A percentile compares a stretch with the other conserved stretches of the same genome.
phyloP scores from a whole-genome alignment of 2,329 filamentous ascomycete genomes.

The Talaromyces sp. region DNA sequence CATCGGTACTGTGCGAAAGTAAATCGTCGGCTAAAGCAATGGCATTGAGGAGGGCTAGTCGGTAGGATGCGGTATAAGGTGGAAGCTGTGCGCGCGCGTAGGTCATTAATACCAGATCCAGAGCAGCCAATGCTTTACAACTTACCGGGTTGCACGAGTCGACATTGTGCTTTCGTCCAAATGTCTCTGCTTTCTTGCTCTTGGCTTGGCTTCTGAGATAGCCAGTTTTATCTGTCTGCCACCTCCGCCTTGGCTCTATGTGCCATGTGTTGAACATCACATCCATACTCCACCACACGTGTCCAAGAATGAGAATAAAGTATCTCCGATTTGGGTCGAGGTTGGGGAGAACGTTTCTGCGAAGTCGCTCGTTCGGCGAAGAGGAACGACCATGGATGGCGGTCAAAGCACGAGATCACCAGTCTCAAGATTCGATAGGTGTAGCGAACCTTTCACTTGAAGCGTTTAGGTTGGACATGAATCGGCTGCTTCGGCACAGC shows the following conservation, averaged over 20 bases:
- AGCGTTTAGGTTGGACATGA: background rate
- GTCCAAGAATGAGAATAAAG: background rate
- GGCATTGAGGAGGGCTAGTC: slow-evolving; percentile 6
- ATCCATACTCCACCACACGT: background rate
- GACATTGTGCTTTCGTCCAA: background rate
- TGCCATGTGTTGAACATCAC: background rate
- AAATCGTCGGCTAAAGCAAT: slow-evolving; percentile 9
- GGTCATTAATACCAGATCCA: background rate
- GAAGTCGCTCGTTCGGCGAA: background rate
- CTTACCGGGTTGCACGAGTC: background rate
- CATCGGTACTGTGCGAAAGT: slow-evolving; percentile 8
- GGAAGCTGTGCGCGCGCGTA: background rate
- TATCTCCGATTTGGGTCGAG: background rate
- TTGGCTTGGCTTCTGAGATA: background rate
- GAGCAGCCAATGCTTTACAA: no score
- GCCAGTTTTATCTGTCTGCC: background rate
- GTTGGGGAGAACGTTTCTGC: background rate
- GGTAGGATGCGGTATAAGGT: background rate
- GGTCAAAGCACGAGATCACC: background rate
- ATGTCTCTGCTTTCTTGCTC: background rate
- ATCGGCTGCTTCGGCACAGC: background rate
- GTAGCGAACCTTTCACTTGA: background rate
- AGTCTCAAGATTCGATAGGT: background rate
- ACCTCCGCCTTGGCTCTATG: background rate
- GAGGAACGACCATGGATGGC: background rate